A percentile compares a stretch with the other conserved stretches of the same genome.
These are phyloP conservation scores for Chalaropsis thielavioides DNA, from an alignment of 2,329 filamentous ascomycete species.

Conservation along the genomic window DNA sequence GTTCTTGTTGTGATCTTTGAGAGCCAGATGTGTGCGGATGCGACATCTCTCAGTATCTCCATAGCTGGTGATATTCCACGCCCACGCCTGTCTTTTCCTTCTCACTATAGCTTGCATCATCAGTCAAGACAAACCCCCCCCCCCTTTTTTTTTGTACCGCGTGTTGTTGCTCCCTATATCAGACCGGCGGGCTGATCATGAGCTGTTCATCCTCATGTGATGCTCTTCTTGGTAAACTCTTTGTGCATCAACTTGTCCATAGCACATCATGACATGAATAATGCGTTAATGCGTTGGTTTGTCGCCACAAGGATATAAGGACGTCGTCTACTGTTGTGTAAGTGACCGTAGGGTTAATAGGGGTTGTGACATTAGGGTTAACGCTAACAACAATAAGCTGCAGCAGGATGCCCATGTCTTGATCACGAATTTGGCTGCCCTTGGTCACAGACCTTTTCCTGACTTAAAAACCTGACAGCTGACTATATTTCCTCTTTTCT, in stretches of 20 bases:
- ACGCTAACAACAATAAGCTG: background rate
- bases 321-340: no score
- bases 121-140: no score
- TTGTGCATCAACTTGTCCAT: background rate
- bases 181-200: background rate
- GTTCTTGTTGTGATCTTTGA: background rate
- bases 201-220: background rate
- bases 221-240: background rate
- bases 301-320: background rate
- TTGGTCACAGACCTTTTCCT: background rate
- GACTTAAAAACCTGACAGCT: background rate
- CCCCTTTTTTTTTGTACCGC: background rate
- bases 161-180: background rate
- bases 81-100: background rate
- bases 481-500: background rate
- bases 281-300: background rate
- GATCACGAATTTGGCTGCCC: background rate
- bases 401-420: background rate
- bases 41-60: background rate
- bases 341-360: background rate
- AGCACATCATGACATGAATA: background rate
- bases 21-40: background rate
- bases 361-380: background rate
- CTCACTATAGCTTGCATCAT: background rate
- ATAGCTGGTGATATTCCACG: background rate